Evolutionary conservation across 257 asterid genomes (phyloP).

Genomic region (Linderniella brevidens): DNA sequence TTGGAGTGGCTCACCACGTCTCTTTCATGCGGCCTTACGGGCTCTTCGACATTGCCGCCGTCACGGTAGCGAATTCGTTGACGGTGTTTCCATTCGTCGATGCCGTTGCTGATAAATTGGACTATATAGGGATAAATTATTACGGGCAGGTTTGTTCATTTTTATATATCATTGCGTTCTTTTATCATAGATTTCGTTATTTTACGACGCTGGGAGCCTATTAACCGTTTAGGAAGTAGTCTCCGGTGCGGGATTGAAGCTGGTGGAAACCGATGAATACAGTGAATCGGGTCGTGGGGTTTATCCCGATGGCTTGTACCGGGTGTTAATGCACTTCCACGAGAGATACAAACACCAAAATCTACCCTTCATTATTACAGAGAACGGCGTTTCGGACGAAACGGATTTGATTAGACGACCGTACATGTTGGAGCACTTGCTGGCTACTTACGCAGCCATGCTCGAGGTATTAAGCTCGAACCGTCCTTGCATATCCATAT

Average conservation of each 20-base stretch:
- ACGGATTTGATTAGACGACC: slow-evolving; percentile 83
- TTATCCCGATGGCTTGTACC: slow-evolving; percentile 87
- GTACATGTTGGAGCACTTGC: slow-evolving; percentile 75
- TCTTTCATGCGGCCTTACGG: slow-evolving; percentile 90
- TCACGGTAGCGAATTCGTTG: slow-evolving; percentile 51
- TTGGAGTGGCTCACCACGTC: slow-evolving; percentile 96
- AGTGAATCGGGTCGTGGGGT: slow-evolving; percentile 99
- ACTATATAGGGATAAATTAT: slow-evolving; percentile 86
- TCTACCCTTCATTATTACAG: slow-evolving; percentile 57
- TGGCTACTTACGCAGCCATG: slow-evolving; percentile 82
- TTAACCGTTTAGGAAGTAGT: slow-evolving; percentile 59
- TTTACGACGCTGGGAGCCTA: not conserved
- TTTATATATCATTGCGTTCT: not conserved
- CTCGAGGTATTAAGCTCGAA: slow-evolving; percentile 28
- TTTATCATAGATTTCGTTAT: not conserved
- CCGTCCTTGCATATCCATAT: too few relatives aligned
- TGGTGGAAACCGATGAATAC: slow-evolving; percentile 70
- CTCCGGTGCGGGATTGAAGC: slow-evolving; percentile 72
- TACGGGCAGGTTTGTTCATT: slow-evolving; percentile 61
- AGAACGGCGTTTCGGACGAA: slow-evolving; percentile 79
- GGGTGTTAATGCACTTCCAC: slow-evolving; percentile 56
- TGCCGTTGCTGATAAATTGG: slow-evolving; percentile 57
- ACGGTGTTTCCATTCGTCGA: slow-evolving; percentile 56
- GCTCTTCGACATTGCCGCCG: slow-evolving; percentile 75
- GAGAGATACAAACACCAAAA: slow-evolving; percentile 79